Evolutionary conservation across 495 filamentous ascomycete genomes (phyloP).

Genomic region (Trichoderma asperelloides): DNA sequence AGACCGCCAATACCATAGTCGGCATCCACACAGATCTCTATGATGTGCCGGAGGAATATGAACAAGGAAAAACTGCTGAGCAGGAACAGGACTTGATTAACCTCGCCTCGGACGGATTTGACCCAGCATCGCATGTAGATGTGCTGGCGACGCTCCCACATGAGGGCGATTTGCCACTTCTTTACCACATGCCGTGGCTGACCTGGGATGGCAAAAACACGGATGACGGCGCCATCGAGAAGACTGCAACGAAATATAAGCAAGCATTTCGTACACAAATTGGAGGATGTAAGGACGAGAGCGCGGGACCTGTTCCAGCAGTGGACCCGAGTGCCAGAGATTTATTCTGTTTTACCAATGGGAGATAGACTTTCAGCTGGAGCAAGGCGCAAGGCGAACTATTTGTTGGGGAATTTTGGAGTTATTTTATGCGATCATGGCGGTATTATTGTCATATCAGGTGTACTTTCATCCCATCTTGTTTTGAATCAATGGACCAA

Average conservation of each 20-base stretch:
- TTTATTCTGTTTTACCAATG: slow-evolving; percentile 20
- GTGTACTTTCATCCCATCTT: not conserved
- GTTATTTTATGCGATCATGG: not conserved
- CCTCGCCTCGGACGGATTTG: slow-evolving; percentile 21
- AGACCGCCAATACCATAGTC: slow-evolving; percentile 42
- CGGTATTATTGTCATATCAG: not conserved
- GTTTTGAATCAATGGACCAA: not conserved
- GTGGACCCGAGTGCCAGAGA: slow-evolving; percentile 20
- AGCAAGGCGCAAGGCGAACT: not conserved
- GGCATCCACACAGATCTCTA: slow-evolving; percentile 68
- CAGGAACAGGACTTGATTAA: slow-evolving; percentile 6
- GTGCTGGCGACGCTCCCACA: slow-evolving; percentile 29
- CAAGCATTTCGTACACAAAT: slow-evolving; percentile 30
- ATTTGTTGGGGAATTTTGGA: not conserved
- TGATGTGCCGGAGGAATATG: slow-evolving; percentile 60
- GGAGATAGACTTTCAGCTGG: not conserved
- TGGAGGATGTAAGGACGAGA: slow-evolving; percentile 28
- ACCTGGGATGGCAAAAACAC: slow-evolving; percentile 30
- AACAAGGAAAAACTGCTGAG: slow-evolving; percentile 18
- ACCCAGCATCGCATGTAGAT: slow-evolving; percentile 7
- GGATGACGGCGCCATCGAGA: slow-evolving; percentile 23
- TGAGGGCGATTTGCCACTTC: slow-evolving; percentile 23
- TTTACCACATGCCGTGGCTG: slow-evolving; percentile 32
- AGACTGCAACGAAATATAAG: slow-evolving; percentile 29
- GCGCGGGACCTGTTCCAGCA: not conserved